Percentiles rank a stretch among this genome's conserved stretches.
Evolutionary conservation across 352 stramenopile genomes (phyloP).

Genomic region (Phytophthora cryptogea): DNA sequence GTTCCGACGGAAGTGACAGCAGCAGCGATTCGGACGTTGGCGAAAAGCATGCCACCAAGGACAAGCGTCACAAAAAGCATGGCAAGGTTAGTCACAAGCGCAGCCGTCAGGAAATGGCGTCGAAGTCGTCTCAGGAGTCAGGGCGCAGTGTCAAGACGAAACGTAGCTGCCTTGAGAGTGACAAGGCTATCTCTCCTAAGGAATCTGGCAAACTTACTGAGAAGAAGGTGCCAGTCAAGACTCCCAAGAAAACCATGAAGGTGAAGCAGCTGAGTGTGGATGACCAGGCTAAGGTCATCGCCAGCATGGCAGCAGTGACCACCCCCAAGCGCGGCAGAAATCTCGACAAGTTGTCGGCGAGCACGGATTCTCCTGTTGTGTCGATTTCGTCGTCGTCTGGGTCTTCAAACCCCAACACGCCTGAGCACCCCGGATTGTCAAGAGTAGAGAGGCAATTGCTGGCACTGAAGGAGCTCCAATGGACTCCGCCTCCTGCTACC

Average conservation of each 20-base stretch:
- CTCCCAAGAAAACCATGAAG: constrained; percentile 19
- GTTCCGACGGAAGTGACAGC: constrained; percentile 29
- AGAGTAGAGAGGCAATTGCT: constrained; percentile 42
- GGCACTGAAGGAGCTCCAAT: constrained; percentile 58
- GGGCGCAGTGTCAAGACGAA: constrained; percentile 24
- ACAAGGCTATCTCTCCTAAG: constrained; percentile 25
- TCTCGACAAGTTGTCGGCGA: constrained; percentile 21
- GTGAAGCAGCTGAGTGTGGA: constrained; percentile 13
- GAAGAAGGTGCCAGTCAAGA: constrained; percentile 22
- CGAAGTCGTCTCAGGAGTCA: constrained; percentile 21
- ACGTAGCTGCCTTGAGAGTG: constrained; percentile 15
- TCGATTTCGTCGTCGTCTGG: constrained; percentile 71
- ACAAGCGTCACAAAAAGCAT: constrained; percentile 33
- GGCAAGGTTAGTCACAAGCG: constrained; percentile 28
- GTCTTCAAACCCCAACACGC: constrained; percentile 71
- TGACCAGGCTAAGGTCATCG: constrained; percentile 5
- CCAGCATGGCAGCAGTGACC: constrained; percentile 24
- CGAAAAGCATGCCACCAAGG: constrained; percentile 11
- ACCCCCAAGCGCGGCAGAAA: constrained; percentile 38
- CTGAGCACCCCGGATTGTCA: constrained; percentile 45
- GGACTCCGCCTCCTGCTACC: constrained; percentile 41
- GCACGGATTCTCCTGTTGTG: constrained; percentile 64
- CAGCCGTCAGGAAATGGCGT: constrained; percentile 13
- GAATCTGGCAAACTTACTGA: constrained; percentile 4
- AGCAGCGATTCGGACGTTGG: constrained; percentile 31